Base-by-base conservation (phyloP, 75 land plant species). In the Pseudotsuga menziesii region DNA sequence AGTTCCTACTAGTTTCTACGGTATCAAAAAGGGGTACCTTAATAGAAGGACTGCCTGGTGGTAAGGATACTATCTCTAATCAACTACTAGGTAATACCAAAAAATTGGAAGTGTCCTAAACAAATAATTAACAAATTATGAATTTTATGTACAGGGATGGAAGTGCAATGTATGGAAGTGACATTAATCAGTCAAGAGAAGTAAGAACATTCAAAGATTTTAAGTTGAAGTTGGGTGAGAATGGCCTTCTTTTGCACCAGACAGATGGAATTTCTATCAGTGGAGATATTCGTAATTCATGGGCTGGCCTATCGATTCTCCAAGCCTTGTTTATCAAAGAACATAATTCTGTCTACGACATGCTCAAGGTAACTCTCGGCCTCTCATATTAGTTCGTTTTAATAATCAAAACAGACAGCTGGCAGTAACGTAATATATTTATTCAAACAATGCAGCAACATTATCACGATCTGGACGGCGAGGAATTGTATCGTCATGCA, bases 341-440 rank as follows among this genome's bases (percentile, higher is more conserved):
- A 64, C 93, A 91, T 77, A 91, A 91, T 78, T 83, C 87, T 25
- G 78, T 91, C n/a, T 91, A 90, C 70, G 91, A 91, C 55, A 79
- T 77, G 74, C 79, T 91, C 41, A 86, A 86, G 79, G 94, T 29
- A 29, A 29, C 1, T 29, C 32, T 29, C 0, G 1, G 1, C 32
- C 32, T 29, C 0, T 29, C 32, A 85, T 82, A 69, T 61, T 72
- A 52, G 23, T 3, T 9, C 19, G 1, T 23, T n/a, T n/a, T 5
- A 59, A 20, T 59, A 6, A 2, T 20, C 61, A 59, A 9, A 58
- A 12, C 5, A 4, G 4, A 19, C n/a, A n/a, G n/a, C 17, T 58
- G 16, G 15, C n/a, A 19, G 4, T 58, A 1, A 58, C 5, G 0
- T 20, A 20, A 20, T 59, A 5, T 7, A 20, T 59, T 59, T 23